A percentile compares a stretch with the other conserved stretches of the same genome.
These are phyloP conservation scores for Suhomyces tanzawaensis DNA, from an alignment of 805 yeast genomes.

Conservation along the genomic window DNA sequence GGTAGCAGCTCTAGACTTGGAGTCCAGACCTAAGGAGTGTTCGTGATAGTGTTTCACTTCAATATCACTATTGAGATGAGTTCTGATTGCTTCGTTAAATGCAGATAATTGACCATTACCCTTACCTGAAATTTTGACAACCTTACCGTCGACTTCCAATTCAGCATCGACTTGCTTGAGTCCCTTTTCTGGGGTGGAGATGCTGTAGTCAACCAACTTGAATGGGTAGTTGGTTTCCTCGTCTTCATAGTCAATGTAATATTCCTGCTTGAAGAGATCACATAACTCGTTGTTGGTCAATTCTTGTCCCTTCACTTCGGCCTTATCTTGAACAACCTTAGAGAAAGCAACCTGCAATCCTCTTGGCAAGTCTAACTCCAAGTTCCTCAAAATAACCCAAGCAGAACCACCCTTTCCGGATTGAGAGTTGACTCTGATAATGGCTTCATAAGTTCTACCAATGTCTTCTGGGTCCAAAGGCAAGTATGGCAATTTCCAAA, in stretches of 20 bases:
- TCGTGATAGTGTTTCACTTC: conserved; percentile 73
- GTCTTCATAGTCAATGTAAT: conserved; percentile 41
- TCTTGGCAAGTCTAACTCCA: conserved; percentile 80
- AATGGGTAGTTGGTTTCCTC: conserved; percentile 21
- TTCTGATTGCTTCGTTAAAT: conserved; percentile 58
- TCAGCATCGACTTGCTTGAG: conserved; percentile 47
- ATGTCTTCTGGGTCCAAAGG: conserved; percentile 84
- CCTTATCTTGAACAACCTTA: conserved; percentile 62
- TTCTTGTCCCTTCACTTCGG: conserved; percentile 73
- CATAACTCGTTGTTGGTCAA: conserved; percentile 62
- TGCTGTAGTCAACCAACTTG: conserved; percentile 48
- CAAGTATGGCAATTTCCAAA: conserved; percentile 76
- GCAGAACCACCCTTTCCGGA: conserved; percentile 90
- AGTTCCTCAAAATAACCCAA: conserved; percentile 74
- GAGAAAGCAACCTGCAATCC: conserved; percentile 77
- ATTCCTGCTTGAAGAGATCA: conserved; percentile 60
- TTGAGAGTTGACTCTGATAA: conserved; percentile 83
- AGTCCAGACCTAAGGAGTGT: conserved; percentile 75
- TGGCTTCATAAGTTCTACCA: conserved; percentile 90
- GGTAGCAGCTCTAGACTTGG: conserved; percentile 74
- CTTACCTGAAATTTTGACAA: conserved; percentile 46
- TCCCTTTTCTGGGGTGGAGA: conserved; percentile 41
- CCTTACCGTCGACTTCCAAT: conserved; percentile 45
- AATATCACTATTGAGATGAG: conserved; percentile 45
- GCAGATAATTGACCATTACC: conserved; percentile 88